These are phyloP conservation scores for Neopestalotiopsis clavispora DNA, from an alignment of 2,329 filamentous ascomycete genomes.

Conservation along the genomic window DNA sequence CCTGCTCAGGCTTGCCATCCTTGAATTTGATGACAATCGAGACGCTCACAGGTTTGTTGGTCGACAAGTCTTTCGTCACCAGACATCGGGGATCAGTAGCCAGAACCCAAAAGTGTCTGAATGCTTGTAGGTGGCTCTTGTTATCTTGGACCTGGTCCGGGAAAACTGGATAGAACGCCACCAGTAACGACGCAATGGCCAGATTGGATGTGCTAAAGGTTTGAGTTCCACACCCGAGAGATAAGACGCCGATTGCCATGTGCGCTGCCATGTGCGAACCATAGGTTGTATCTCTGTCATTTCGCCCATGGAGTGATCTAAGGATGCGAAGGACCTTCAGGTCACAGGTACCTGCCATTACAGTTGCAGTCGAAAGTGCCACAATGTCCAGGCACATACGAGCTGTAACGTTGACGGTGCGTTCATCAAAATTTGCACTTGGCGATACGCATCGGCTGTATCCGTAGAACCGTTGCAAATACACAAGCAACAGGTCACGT, in stretches of 20 bases:
- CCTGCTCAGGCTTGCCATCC: slow-evolving; percentile 30
- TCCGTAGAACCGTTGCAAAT: slow-evolving; percentile 85
- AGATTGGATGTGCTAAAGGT: slow-evolving; percentile 90
- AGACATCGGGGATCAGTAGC: slow-evolving; percentile 90
- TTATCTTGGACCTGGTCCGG: slow-evolving; percentile 91
- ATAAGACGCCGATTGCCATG: slow-evolving; percentile 87
- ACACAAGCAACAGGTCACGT: slow-evolving; percentile 80
- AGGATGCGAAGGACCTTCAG: slow-evolving; percentile 83
- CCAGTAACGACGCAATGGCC: slow-evolving; percentile 82
- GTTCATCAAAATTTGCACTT: slow-evolving; percentile 73
- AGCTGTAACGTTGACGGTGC: slow-evolving; percentile 80
- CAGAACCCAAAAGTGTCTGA: slow-evolving; percentile 96
- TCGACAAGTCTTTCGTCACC: slow-evolving; percentile 85
- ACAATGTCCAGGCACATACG: slow-evolving; percentile 91
- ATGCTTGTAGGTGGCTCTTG: slow-evolving; percentile 90
- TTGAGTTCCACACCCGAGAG: slow-evolving; percentile 89
- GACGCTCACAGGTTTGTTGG: slow-evolving; percentile 76
- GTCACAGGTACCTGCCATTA: slow-evolving; percentile 97
- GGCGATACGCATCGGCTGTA: slow-evolving; percentile 59
- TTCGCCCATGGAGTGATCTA: slow-evolving; percentile 84
- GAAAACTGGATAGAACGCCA: slow-evolving; percentile 93
- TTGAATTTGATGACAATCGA: slow-evolving; percentile 70
- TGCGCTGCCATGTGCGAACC: slow-evolving; percentile 93
- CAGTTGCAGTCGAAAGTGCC: slow-evolving; percentile 79
- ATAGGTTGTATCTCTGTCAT: slow-evolving; percentile 84